Base-by-base conservation (phyloP, 345 rosid genomes). In the Aquilaria yunnanensis region DNA sequence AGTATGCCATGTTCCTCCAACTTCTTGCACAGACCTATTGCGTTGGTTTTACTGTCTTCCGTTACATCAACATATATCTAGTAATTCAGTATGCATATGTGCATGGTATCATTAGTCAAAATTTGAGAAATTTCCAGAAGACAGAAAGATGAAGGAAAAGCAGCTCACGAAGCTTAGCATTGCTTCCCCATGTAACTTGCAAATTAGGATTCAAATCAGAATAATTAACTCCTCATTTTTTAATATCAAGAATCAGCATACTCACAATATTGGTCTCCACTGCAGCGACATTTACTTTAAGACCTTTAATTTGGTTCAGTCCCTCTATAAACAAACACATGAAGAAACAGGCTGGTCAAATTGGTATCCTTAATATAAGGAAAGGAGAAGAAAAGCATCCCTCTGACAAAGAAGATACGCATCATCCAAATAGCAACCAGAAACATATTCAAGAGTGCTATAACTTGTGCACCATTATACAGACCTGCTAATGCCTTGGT, bases 261-360 rank as follows among this genome's bases (percentile, higher is more conserved):
- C 99, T 88, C 68, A 94, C 97, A 6, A 94, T 86, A 70, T 94
- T 90, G 56, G 97, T 94, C 77, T 90, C 93, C 60, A 90, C 92
- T 2, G 93, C 76, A 53, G 82, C 78, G 7, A 77, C 76, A 64
- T 94, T 73, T 64, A 82, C 87, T 60, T n/a, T 78, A 50, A 94
- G 72, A 63, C 89, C 91, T 67, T 82, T 84, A 60, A 94, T 82
- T 69, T 74, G 78, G 77, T 76, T 85, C 62, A 90, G 76, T 49
- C 91, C 95, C 72, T 86, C 97, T 88, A 77, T 14, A 59, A 67
- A 47, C 14, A 30, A 62, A 65, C 34, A 43, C 10, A 64, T 29
- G n/a, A 60, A 47, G 47, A 54, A 16, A 23, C 51, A 32, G 49
- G 50, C 45, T 12, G 1, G n/a, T 32, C 3, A 53, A 9, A 30